These are phyloP conservation scores for Sugiyamaella grinbergsii DNA, from an alignment of 1,139 yeast species.

Conservation along the genomic window DNA sequence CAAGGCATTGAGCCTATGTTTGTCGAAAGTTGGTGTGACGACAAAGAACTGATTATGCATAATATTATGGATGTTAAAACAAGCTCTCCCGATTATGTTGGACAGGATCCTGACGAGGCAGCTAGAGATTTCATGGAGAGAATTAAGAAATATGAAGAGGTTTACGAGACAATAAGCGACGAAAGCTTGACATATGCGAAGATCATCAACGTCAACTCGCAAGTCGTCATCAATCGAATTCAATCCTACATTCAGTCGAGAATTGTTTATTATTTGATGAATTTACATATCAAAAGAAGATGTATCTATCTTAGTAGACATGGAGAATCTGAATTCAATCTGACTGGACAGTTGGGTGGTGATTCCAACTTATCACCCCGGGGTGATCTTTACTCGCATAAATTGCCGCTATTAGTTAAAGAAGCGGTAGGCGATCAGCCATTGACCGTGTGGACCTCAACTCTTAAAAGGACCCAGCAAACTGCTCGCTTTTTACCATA, in stretches of 20 bases:
- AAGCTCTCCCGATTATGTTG: slow-evolving; percentile 83
- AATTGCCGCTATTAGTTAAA: slow-evolving; percentile 75
- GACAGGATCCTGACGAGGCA: slow-evolving; percentile 71
- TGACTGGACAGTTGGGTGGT: slow-evolving; percentile 95
- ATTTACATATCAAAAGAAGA: slow-evolving; percentile 88
- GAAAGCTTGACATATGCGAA: slow-evolving; percentile 78
- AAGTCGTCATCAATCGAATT: slow-evolving; percentile 82
- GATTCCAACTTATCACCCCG: slow-evolving; percentile 86
- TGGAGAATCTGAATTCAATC: slow-evolving; percentile 90
- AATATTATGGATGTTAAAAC: slow-evolving; percentile 85
- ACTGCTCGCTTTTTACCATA: slow-evolving; percentile 84
- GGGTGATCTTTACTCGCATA: slow-evolving; percentile 82
- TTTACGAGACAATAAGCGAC: slow-evolving; percentile 69
- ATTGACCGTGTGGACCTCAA: slow-evolving; percentile 95
- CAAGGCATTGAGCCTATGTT: slow-evolving; percentile 84
- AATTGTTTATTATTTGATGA: slow-evolving; percentile 94
- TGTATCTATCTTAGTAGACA: slow-evolving; percentile 92
- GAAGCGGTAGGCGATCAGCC: slow-evolving; percentile 75
- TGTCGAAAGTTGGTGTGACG: slow-evolving; percentile 89
- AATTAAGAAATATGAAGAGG: slow-evolving; percentile 69
- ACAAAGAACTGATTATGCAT: slow-evolving; percentile 70
- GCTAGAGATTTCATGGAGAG: slow-evolving; percentile 70
- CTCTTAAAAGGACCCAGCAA: slow-evolving; percentile 88
- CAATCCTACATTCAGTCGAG: slow-evolving; percentile 89
- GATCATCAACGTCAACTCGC: slow-evolving; percentile 82